Evolutionary conservation across 352 stramenopile species (phyloP).

Genomic region (Thalassiosira livingstoniorum): DNA sequence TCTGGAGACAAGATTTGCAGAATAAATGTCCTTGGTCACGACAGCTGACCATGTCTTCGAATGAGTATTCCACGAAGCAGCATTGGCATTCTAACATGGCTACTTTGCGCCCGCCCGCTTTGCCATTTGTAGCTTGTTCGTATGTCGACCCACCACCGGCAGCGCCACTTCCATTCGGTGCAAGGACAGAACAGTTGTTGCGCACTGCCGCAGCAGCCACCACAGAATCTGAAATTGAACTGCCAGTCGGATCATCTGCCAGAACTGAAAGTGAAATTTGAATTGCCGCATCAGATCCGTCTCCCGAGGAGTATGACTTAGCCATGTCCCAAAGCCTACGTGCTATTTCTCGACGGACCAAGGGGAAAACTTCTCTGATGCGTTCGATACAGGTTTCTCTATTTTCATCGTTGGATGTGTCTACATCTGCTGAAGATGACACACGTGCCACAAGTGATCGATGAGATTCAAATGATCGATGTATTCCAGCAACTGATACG

Average conservation of each 20-base stretch:
- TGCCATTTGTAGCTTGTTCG: not conserved
- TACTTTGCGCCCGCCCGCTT: conserved; percentile 13
- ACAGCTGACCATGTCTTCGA: conserved; percentile 79
- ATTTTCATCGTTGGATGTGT: no score
- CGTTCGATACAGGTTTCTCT: conserved; percentile 25
- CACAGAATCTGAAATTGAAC: conserved; percentile 12
- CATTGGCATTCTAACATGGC: conserved; percentile 72
- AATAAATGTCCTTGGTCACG: conserved; percentile 77
- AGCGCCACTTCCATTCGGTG: not conserved
- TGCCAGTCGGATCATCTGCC: conserved; percentile 28
- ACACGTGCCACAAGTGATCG: no score
- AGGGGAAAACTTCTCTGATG: conserved; percentile 47
- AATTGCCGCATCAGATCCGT: conserved; percentile 37
- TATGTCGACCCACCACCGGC: not conserved
- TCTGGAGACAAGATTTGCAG: conserved; percentile 75
- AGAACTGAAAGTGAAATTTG: conserved; percentile 45
- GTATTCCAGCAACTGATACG: no score
- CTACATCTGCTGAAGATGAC: no score
- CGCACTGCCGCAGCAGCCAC: conserved; percentile 40
- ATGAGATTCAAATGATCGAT: no score
- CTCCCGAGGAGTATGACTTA: conserved; percentile 9
- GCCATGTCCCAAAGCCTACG: conserved; percentile 22
- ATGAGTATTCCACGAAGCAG: conserved; percentile 72
- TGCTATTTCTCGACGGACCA: conserved; percentile 31
- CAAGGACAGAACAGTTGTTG: not conserved